These are phyloP conservation scores for Xerocomellus amylosporus DNA, from an alignment of 768 basidiomycete species.

Conservation along the genomic window DNA sequence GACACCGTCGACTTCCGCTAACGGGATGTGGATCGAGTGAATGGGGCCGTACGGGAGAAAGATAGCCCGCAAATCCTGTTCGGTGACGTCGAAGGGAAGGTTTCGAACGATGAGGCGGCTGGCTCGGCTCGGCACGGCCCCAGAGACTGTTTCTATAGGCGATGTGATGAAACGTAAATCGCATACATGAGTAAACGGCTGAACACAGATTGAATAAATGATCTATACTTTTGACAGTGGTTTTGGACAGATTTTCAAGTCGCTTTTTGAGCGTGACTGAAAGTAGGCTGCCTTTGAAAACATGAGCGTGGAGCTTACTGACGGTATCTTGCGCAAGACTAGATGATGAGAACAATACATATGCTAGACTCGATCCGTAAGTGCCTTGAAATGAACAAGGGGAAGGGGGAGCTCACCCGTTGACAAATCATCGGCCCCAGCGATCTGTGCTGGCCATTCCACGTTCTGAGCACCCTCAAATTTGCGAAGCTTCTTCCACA, in stretches of 20 bases:
- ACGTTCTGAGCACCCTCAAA: slow-evolving; percentile 72
- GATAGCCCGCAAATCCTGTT: slow-evolving; percentile 78
- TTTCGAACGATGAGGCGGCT: slow-evolving; percentile 90
- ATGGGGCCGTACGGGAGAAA: slow-evolving; percentile 90
- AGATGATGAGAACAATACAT: slow-evolving; percentile 70
- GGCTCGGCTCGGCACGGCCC: slow-evolving; percentile 59
- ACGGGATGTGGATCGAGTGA: slow-evolving; percentile 79
- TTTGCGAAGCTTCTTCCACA: slow-evolving; percentile 90
- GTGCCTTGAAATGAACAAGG: neutral
- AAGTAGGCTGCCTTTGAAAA: slow-evolving; percentile 86
- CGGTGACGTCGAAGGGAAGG: slow-evolving; percentile 77
- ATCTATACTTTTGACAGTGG: slow-evolving; percentile 29
- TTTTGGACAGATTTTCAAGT: slow-evolving; percentile 62
- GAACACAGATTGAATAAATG: neutral
- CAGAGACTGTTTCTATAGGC: slow-evolving; percentile 30
- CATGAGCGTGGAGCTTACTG: slow-evolving; percentile 83
- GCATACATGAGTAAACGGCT: neutral
- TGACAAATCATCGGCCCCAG: slow-evolving; percentile 47
- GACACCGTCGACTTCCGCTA: slow-evolving; percentile 31
- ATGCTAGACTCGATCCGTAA: slow-evolving; percentile 42
- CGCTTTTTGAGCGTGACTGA: slow-evolving; percentile 87
- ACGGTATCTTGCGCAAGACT: slow-evolving; percentile 68
- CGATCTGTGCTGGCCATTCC: slow-evolving; percentile 57
- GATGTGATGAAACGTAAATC: neutral
- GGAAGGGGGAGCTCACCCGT: slow-evolving; percentile 39